phyloP scores from a whole-genome alignment of 495 filamentous ascomycete species.

The Venustampulla echinocandica region DNA sequence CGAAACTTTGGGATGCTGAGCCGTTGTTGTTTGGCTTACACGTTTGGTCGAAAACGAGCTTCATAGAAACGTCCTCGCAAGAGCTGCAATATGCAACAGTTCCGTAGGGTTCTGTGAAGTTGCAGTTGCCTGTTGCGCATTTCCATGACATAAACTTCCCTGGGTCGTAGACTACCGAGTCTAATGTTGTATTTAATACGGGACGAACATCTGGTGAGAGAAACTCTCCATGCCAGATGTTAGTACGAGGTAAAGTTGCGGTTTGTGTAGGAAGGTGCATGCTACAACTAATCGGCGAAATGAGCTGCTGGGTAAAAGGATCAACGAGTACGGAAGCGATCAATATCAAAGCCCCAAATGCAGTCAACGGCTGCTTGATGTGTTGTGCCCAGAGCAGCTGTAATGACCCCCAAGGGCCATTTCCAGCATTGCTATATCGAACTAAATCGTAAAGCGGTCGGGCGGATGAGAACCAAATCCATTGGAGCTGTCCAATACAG shows the following conservation, averaged over 20 bases:
- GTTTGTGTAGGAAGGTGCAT: slow-evolving; percentile 2
- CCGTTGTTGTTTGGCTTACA: slow-evolving; percentile 1
- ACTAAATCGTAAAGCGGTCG: slow-evolving; percentile 18
- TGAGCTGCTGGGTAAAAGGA: slow-evolving; percentile 4
- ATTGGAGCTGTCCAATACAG: slow-evolving; percentile 21
- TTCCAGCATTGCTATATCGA: slow-evolving; percentile 14
- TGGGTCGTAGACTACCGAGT: slow-evolving; percentile 2
- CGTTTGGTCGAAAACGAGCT: neutral
- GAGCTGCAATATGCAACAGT: slow-evolving; percentile 12
- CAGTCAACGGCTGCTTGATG: neutral
- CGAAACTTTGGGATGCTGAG: neutral
- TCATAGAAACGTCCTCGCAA: slow-evolving; percentile 14
- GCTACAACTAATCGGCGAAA: neutral
- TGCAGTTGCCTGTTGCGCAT: slow-evolving; percentile 12
- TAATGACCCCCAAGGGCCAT: slow-evolving; percentile 14
- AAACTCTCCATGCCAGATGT: slow-evolving; percentile 4
- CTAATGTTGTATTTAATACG: neutral
- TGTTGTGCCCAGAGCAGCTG: slow-evolving; percentile 11
- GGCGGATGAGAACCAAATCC: slow-evolving; percentile 17
- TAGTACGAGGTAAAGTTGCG: slow-evolving; percentile 11
- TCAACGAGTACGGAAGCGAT: neutral
- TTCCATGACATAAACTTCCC: slow-evolving; percentile 6
- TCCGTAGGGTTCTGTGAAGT: slow-evolving; percentile 6
- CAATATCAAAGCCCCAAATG: neutral
- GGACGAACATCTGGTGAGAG: slow-evolving; percentile 4